These are phyloP conservation scores for Bisporella sp. DNA, from an alignment of 2,329 filamentous ascomycete genomes.

Conservation along the genomic window DNA sequence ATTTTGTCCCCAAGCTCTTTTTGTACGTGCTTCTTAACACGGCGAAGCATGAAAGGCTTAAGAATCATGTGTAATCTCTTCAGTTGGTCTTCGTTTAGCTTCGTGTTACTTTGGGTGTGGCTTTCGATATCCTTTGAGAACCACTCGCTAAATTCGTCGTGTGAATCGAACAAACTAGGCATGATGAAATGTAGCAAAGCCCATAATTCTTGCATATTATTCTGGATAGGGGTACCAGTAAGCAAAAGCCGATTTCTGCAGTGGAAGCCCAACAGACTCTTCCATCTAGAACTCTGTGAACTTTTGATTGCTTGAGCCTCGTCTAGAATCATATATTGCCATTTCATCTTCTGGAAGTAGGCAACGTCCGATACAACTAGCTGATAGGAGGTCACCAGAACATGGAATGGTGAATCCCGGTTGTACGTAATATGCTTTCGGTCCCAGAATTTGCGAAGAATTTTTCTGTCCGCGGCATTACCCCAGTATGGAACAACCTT, in stretches of 20 bases:
- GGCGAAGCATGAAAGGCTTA: conserved; percentile 98
- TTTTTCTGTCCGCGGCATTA: conserved; percentile 86
- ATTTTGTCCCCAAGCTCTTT: conserved; percentile 99
- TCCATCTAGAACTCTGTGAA: conserved; percentile 93
- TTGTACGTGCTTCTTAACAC: conserved; percentile 99
- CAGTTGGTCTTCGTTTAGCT: conserved; percentile 96
- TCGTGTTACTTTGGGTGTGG: conserved; percentile 98
- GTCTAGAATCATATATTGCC: conserved; percentile 99
- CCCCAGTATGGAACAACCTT: conserved; percentile 98
- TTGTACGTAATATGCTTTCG: conserved; percentile 94
- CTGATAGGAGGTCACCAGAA: conserved; percentile 94
- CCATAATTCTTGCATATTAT: conserved; percentile 99
- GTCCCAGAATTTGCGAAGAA: conserved; percentile 98
- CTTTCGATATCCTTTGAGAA: conserved; percentile 96
- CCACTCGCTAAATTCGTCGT: conserved; percentile 91
- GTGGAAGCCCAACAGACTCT: conserved; percentile 86
- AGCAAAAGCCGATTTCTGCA: conserved; percentile 90
- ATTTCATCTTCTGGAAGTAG: conserved; percentile 98
- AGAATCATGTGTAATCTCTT: conserved; percentile 97
- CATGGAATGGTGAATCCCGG: conserved; percentile 89
- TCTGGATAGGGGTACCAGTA: conserved; percentile 96
- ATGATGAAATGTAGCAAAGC: conserved; percentile 98
- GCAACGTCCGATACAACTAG: conserved; percentile 91
- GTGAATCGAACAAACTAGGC: conserved; percentile 95
- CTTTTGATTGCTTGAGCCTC: conserved; percentile 99